Conservation (phyloP, 2,329 filamentous ascomycete species). For the Aspergillus udagawae region DNA sequence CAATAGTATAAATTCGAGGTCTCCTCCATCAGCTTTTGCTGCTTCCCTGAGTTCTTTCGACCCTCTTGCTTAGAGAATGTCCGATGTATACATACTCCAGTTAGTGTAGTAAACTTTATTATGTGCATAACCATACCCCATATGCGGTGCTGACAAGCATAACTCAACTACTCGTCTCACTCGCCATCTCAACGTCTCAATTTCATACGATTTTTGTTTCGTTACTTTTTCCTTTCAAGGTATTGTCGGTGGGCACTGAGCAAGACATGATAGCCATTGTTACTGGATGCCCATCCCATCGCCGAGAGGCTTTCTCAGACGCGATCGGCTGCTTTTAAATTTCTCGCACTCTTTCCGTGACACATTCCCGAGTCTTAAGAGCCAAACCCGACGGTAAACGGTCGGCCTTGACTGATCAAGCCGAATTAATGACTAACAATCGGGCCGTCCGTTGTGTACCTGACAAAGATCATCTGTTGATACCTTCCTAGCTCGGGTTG, state of each 20-base stretch:
- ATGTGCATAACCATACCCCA: not conserved
- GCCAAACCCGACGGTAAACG: slow-evolving; percentile 6
- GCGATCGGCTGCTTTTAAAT: too few relatives aligned
- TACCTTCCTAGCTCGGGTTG: not conserved
- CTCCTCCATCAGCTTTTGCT: not conserved
- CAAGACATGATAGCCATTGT: not conserved
- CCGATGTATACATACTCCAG: not conserved
- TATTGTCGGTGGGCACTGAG: not conserved
- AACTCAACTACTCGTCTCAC: not conserved
- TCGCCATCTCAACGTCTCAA: not conserved
- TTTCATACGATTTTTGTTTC: not conserved
- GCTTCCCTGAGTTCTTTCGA: not conserved
- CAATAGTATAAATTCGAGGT: not conserved
- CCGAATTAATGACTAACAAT: not conserved
- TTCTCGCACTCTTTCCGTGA: not conserved
- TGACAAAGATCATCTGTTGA: not conserved
- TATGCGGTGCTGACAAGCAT: not conserved
- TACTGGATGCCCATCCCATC: not conserved
- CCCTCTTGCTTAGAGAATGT: not conserved
- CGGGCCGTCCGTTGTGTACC: slow-evolving; percentile 1
- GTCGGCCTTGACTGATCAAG: not conserved
- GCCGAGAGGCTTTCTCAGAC: not conserved
- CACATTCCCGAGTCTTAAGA: slow-evolving; percentile 1
- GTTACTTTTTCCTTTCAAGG: not conserved
- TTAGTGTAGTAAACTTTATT: not conserved